These are phyloP conservation scores for Hymenoscyphus infarciens DNA, from an alignment of 2,329 filamentous ascomycete genomes.

Conservation along the genomic window DNA sequence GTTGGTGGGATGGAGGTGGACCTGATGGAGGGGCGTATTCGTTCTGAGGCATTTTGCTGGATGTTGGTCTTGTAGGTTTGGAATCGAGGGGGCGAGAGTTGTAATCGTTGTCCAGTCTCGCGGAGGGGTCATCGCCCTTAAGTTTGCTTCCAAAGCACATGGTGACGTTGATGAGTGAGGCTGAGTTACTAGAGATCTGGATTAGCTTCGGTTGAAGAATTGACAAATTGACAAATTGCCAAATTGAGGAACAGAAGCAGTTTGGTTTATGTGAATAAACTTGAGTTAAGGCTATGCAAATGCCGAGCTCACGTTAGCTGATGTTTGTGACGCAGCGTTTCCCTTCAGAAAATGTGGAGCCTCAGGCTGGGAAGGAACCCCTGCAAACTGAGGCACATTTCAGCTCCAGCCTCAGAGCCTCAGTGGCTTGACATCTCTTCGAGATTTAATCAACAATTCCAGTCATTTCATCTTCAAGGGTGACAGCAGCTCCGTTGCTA, in stretches of 20 bases:
- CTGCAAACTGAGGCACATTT: not conserved
- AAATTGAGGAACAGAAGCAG: no score
- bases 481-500: no score
- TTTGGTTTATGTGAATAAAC: constrained; percentile 1
- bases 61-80: constrained; percentile 15
- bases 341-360: not conserved
- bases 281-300: constrained; percentile 3
- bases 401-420: no score
- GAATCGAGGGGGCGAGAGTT: constrained; percentile 26
- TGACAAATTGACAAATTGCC: not conserved
- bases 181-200: not conserved
- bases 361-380: not conserved
- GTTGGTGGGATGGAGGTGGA: constrained; percentile 32
- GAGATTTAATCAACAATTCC: no score
- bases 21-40: constrained; percentile 37
- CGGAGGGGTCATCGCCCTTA: constrained; percentile 25
- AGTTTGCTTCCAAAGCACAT: constrained; percentile 32
- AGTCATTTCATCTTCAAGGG: no score
- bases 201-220: not conserved
- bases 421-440: no score
- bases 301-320: not conserved
- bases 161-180: constrained; percentile 2
- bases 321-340: not conserved
- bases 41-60: constrained; percentile 27
- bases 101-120: constrained; percentile 16